These are phyloP conservation scores for Mucor mucedo DNA, from an alignment of 371 early-diverging fungal genomes.

Conservation along the genomic window DNA sequence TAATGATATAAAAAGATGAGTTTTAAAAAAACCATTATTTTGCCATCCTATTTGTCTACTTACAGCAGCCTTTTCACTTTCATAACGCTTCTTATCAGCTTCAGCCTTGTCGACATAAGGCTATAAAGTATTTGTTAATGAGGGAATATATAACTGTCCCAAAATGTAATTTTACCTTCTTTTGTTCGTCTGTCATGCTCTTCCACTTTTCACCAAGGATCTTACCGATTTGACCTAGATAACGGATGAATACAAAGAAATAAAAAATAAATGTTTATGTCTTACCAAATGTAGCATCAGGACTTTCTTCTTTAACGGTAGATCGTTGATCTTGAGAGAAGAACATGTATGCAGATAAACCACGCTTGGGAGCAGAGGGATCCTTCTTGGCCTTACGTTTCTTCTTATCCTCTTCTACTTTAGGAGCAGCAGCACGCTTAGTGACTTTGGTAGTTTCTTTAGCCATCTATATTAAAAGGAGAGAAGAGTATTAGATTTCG, in stretches of 20 bases:
- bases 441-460: constrained; percentile 26
- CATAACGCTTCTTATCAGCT: constrained; percentile 77
- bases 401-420: constrained; percentile 35
- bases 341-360: constrained; percentile 82
- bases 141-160: constrained; percentile 1
- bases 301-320: constrained; percentile 75
- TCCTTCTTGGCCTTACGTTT: constrained; percentile 61
- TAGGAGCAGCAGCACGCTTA: constrained; percentile 23
- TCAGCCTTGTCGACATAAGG: constrained; percentile 61
- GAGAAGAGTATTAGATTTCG: too few species aligned
- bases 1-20: too few species aligned
- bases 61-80: constrained; percentile 66
- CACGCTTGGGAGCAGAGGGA: constrained; percentile 80
- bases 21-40: too few species aligned
- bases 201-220: constrained; percentile 85
- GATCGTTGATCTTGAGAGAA: constrained; percentile 78
- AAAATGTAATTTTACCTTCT: constrained; percentile 45
- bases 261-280: neutral
- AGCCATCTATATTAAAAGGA: constrained; percentile 5
- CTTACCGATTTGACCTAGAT: constrained; percentile 72
- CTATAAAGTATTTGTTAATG: constrained; percentile 25
- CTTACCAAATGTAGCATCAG: constrained; percentile 80
- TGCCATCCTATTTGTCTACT: too few species aligned
- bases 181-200: constrained; percentile 62
- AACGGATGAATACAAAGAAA: too few species aligned